phyloP scores from a whole-genome alignment of 2,329 filamentous ascomycete species.

The Aschersonia sp. region DNA sequence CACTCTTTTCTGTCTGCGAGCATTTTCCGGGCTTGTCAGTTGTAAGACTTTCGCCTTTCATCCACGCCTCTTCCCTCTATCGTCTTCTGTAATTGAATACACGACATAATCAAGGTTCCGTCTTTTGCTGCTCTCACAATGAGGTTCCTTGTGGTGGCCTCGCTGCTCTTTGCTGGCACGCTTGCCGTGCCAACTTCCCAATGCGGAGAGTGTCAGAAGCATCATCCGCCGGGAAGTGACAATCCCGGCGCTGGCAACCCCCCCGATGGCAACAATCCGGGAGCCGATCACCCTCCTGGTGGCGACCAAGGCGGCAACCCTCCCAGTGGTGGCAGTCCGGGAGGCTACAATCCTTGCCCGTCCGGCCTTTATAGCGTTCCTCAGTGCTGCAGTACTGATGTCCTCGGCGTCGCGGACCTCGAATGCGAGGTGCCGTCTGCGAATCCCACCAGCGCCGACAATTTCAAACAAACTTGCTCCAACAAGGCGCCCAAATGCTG shows the following conservation, averaged over 20 bases:
- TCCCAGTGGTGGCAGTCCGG: slow-evolving; percentile 1
- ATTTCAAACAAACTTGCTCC: neutral
- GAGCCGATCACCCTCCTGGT: neutral
- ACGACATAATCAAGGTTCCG: neutral
- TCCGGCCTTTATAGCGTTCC: slow-evolving; percentile 4
- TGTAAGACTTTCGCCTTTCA: neutral
- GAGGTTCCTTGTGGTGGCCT: slow-evolving; percentile 6
- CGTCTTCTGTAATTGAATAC: neutral
- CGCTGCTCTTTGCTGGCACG: slow-evolving; percentile 6
- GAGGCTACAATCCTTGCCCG: slow-evolving; percentile 1
- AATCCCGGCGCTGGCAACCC: slow-evolving; percentile 2
- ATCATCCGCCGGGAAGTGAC: slow-evolving; percentile 1
- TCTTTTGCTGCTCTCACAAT: slow-evolving; percentile 2
- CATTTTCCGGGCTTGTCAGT: neutral
- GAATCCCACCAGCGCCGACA: neutral
- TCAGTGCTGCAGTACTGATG: slow-evolving; percentile 5
- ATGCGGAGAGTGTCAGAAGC: slow-evolving; percentile 1
- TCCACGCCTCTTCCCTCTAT: neutral
- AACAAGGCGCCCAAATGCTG: slow-evolving; percentile 1
- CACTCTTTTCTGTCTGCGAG: neutral
- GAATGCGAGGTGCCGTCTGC: slow-evolving; percentile 4
- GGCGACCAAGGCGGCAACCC: slow-evolving; percentile 1
- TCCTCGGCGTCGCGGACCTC: slow-evolving; percentile 5
- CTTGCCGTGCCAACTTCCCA: slow-evolving; percentile 6
- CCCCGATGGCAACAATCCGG: slow-evolving; percentile 1